Conservation (phyloP, 2,329 filamentous ascomycete species). For the Neonectria neomacrospora region DNA sequence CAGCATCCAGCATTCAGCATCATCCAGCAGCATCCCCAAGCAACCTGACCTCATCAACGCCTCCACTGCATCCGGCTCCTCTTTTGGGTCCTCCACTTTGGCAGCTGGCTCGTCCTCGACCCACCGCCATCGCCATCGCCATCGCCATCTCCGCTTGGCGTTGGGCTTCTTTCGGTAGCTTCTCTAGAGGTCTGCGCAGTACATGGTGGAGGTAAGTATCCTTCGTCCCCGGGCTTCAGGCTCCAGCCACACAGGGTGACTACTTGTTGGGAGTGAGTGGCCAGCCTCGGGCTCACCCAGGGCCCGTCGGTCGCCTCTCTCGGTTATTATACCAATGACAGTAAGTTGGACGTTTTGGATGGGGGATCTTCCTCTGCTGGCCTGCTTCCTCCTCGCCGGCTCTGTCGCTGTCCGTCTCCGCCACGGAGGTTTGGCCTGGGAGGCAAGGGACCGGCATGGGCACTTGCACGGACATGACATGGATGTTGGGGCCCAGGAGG, state of each 20-base stretch:
- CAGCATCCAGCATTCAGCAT: too few species aligned
- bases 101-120: constrained; percentile 22
- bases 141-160: constrained; percentile 20
- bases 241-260: constrained; percentile 18
- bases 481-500: not conserved
- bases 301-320: constrained; percentile 28
- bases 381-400: constrained; percentile 1
- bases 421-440: constrained; percentile 16
- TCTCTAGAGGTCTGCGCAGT: constrained; percentile 20
- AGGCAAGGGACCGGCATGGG: constrained; percentile 17
- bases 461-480: constrained; percentile 18
- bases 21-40: constrained; percentile 24
- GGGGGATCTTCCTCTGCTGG: not conserved
- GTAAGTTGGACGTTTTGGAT: not conserved
- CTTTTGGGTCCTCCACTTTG: constrained; percentile 29
- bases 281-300: constrained; percentile 15
- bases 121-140: constrained; percentile 38
- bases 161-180: constrained; percentile 31
- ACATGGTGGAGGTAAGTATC: too few species aligned
- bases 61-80: constrained; percentile 33
- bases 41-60: constrained; percentile 32
- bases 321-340: constrained; percentile 23
- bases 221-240: constrained; percentile 3
- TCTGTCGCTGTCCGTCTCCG: constrained; percentile 6
- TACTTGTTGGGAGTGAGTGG: constrained; percentile 22